Percentiles rank a stretch among this genome's conserved stretches.
Evolutionary conservation across 2,329 filamentous ascomycete genomes (phyloP).

Genomic region (Pseudogymnoascus sp.): DNA sequence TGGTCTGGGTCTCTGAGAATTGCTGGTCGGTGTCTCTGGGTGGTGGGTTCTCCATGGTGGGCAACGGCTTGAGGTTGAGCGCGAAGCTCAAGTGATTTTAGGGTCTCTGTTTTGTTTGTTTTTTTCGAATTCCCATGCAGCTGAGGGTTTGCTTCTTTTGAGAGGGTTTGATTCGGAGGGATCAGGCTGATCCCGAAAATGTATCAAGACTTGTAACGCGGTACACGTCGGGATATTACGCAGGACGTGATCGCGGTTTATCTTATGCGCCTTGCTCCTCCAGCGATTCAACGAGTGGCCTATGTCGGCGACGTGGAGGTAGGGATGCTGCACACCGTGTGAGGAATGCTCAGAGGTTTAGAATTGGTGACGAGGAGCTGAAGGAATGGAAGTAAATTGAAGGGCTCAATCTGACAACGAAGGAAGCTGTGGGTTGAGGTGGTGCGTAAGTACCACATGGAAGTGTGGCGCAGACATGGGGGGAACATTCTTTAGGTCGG

Average conservation of each 20-base stretch:
- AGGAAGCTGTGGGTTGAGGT: slow-evolving; percentile 3
- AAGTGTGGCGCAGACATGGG: slow-evolving; percentile 3
- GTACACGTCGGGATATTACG: background rate
- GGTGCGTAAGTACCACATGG: slow-evolving; percentile 2
- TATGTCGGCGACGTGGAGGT: background rate
- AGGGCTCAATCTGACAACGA: background rate
- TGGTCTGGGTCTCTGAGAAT: background rate
- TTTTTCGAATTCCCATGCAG: background rate
- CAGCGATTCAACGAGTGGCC: background rate
- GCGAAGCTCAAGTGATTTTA: background rate
- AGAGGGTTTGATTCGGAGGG: background rate
- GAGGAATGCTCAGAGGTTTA: background rate
- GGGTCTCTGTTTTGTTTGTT: background rate
- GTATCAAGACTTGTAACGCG: slow-evolving; percentile 5
- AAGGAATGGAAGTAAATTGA: background rate
- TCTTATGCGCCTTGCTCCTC: background rate
- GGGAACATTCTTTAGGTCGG: background rate
- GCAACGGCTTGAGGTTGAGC: background rate
- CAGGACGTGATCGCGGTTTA: background rate
- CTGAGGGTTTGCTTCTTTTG: background rate
- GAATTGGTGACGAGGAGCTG: background rate
- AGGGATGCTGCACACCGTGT: background rate
- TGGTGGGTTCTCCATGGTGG: background rate
- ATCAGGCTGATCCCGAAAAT: background rate
- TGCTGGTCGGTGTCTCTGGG: background rate